phyloP scores from a whole-genome alignment of 768 basidiomycete genomes.

The Russula foetens region DNA sequence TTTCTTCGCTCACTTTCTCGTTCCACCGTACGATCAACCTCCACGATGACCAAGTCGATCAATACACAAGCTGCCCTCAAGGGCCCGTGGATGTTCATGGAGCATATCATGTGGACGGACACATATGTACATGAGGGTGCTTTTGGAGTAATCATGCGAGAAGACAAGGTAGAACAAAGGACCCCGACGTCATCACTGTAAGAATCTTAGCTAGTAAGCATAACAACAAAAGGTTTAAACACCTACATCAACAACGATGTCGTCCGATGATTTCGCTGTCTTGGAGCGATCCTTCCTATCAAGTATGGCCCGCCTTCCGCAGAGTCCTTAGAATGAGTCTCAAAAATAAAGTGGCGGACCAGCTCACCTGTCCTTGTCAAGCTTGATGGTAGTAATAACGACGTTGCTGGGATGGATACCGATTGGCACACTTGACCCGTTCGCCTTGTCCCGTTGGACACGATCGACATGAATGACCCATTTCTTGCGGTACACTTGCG shows the following conservation, averaged over 20 bases:
- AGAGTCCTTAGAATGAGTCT: not conserved
- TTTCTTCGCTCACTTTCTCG: conserved; percentile 2
- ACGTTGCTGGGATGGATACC: conserved; percentile 97
- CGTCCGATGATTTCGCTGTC: conserved; percentile 38
- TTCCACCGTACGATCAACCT: not conserved
- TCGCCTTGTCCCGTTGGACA: conserved; percentile 95
- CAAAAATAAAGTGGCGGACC: not conserved
- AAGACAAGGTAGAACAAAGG: conserved; percentile 24
- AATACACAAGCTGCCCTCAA: not conserved
- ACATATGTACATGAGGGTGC: conserved; percentile 58
- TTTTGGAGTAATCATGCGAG: conserved; percentile 38
- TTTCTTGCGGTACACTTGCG: conserved; percentile 97
- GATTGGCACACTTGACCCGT: conserved; percentile 88
- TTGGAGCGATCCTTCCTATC: conserved; percentile 83
- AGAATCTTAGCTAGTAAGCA: conserved; percentile 17
- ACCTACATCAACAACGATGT: conserved; percentile 76
- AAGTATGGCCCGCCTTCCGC: conserved; percentile 66
- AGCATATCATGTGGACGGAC: conserved; percentile 47
- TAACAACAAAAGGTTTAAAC: not conserved
- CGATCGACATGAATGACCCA: conserved; percentile 99
- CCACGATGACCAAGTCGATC: not conserved
- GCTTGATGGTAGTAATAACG: conserved; percentile 86
- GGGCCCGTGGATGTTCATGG: conserved; percentile 29
- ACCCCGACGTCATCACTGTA: conserved; percentile 31
- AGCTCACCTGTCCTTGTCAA: conserved; percentile 79